Conservation (phyloP, 306 rosid species). For the Quercus mongolica region DNA sequence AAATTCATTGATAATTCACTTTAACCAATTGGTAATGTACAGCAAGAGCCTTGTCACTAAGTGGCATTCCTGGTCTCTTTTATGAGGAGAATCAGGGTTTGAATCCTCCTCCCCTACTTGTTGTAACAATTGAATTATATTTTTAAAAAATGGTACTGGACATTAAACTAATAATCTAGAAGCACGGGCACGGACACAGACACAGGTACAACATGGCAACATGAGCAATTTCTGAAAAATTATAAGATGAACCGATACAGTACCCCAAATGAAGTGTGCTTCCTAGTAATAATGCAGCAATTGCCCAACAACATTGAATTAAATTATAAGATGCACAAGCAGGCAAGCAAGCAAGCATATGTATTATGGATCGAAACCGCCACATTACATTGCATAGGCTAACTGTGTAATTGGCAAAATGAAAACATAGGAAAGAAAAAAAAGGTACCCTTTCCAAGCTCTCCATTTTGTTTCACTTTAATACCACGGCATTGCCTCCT, state of each 20-base stretch:
- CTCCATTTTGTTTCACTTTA: slow-evolving; percentile 55
- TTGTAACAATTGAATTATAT: no score
- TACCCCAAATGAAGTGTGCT: no score
- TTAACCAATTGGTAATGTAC: neutral
- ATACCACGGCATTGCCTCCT: slow-evolving; percentile 45
- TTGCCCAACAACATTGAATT: neutral
- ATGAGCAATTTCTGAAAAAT: no score
- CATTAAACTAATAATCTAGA: neutral
- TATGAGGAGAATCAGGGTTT: no score
- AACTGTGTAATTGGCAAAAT: neutral
- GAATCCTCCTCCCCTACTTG: no score
- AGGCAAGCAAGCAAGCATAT: neutral
- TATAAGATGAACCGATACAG: fast-evolving
- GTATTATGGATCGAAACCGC: neutral
- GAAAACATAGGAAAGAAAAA: neutral
- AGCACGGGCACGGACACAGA: no score
- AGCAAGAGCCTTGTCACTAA: neutral
- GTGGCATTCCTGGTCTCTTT: no score
- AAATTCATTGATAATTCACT: neutral
- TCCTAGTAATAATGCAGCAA: neutral
- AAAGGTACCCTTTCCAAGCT: slow-evolving; percentile 62
- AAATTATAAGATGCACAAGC: neutral
- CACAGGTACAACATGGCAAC: no score
- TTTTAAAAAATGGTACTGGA: neutral
- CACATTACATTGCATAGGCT: neutral